Percentiles rank a stretch among this genome's conserved stretches.
phyloP scores from a whole-genome alignment of 768 basidiomycete species.

The Agaricus sinodeliciosus region DNA sequence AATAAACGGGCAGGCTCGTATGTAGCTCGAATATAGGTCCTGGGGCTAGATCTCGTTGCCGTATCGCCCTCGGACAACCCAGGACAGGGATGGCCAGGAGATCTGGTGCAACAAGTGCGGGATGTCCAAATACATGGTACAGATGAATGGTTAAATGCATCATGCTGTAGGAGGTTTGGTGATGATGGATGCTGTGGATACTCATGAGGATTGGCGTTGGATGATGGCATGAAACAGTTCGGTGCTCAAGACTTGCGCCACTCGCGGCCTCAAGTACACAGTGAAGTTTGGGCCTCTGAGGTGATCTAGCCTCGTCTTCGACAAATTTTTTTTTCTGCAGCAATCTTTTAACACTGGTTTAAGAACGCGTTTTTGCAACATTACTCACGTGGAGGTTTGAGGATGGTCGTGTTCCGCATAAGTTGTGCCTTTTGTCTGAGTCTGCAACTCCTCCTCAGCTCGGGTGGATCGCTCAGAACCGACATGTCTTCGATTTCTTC shows the following conservation, averaged over 20 bases:
- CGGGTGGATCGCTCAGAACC: neutral
- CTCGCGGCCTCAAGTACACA: neutral
- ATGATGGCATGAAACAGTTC: too few species aligned
- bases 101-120: too few species aligned
- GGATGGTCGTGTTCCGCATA: neutral
- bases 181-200: too few species aligned
- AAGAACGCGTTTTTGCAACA: neutral
- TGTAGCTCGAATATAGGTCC: too few species aligned
- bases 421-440: neutral
- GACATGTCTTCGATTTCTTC: slow-evolving; percentile 4
- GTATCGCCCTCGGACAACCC: too few species aligned
- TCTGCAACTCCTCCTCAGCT: slow-evolving; percentile 4
- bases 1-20: too few species aligned
- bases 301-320: neutral
- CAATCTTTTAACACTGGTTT: neutral
- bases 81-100: too few species aligned
- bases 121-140: too few species aligned
- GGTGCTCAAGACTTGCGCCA: neutral
- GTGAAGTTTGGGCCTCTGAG: neutral
- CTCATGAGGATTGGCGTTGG: too few species aligned
- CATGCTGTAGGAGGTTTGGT: too few species aligned
- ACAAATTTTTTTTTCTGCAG: neutral
- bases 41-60: too few species aligned
- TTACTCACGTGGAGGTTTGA: neutral
- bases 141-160: too few species aligned